Evolutionary conservation across 2,329 filamentous ascomycete genomes (phyloP).

Genomic region (Lasiodiplodia sp.): DNA sequence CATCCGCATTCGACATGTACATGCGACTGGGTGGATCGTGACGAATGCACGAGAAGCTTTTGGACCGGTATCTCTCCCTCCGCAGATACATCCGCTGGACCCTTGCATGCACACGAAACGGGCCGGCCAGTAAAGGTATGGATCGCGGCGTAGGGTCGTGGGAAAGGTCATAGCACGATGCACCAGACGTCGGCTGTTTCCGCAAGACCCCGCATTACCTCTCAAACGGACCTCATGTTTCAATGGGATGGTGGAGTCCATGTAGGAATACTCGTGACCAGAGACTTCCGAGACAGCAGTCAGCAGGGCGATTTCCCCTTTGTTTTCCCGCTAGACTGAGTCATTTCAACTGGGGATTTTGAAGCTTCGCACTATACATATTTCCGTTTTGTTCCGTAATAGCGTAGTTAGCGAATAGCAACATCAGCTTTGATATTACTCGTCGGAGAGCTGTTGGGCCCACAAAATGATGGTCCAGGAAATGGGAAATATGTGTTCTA

Average conservation of each 20-base stretch:
- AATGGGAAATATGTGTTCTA: neutral
- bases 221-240: neutral
- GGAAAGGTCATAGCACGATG: neutral
- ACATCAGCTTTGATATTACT: neutral
- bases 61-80: neutral
- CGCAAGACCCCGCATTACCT: neutral
- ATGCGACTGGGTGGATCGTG: neutral
- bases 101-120: neutral
- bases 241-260: neutral
- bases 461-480: neutral
- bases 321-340: neutral
- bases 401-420: neutral
- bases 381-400: neutral
- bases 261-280: neutral
- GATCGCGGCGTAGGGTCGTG: neutral
- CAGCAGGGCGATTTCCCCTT: slow-evolving; percentile 6
- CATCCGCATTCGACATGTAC: slow-evolving; percentile 8
- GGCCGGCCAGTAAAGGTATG: neutral
- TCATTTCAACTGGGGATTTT: slow-evolving; percentile 7
- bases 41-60: neutral
- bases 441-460: neutral
- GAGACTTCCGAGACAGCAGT: neutral
- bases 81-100: neutral
- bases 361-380: neutral
- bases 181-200: slow-evolving; percentile 1